Evolutionary conservation across 176 grass and related monocot genomes (phyloP), one percentile per base, ranked within the genome.

Genomic region (Puya raimondii): DNA sequence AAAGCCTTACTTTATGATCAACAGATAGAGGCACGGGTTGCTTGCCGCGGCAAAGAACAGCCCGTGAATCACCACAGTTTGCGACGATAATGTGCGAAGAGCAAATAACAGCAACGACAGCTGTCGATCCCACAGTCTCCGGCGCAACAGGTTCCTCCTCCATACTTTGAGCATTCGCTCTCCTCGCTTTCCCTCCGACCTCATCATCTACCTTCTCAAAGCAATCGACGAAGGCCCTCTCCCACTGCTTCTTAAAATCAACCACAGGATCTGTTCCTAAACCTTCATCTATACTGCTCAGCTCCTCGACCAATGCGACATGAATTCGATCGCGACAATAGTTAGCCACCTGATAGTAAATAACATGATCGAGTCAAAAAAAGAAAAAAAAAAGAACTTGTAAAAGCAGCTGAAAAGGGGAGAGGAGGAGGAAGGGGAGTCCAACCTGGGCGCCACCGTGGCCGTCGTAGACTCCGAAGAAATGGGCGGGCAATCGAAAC

Each of bases 391-490:
- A 17, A 42, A 1, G 12, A 57, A 23, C 2, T 57, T 59, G 18
- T 11, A 48, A 33, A 33, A 4, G n/a, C 48, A 21, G 2, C 2
- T 18, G 11, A 22, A 21, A 61, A 61, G 8, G 14, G 21, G 0
- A 64, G 20, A 68, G 12, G 49, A 64, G n/a, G 51, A 66, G 11
- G 2, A 26, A 49, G 18, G 8, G n/a, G 52, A 20, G n/a, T 22
- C 9, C 23, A 76, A 88, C 89, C 85, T 92, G 79, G 23, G 70
- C 63, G 63, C 89, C 85, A 49, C 89, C 89, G 78, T 92, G 89
- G 54, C 89, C 89, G 65, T 92, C 89, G 69, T 85, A 92, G 16
- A 92, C 81, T 27, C 79, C 85, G 63, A 92, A 85, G 25, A 92
- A 75, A 72, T 92, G 85, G 0, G 80, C 86, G 1, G 85, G 76